Conservation (phyloP, 2,329 filamentous ascomycete genomes). For the Hymenoscyphus infarciens region DNA sequence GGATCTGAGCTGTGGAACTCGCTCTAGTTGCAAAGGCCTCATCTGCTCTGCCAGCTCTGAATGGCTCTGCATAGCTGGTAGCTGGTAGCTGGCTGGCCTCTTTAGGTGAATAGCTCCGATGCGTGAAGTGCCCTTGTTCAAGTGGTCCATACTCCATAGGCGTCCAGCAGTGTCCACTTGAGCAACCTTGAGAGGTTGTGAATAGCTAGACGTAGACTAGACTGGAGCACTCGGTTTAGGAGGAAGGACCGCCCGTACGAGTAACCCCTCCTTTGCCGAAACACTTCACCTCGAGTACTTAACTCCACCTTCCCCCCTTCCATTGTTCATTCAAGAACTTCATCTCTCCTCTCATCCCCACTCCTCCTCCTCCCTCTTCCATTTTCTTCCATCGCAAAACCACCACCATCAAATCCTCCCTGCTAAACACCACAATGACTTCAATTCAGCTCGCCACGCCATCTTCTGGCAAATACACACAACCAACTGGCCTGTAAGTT, state of each 20-base stretch:
- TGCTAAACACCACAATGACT: constrained; percentile 25
- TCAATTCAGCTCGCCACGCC: constrained; percentile 32
- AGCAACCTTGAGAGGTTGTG: background rate
- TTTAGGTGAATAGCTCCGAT: no score
- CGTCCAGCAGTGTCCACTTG: background rate
- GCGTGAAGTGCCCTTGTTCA: background rate
- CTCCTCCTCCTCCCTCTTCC: background rate
- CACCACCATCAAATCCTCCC: background rate
- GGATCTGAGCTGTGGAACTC: background rate
- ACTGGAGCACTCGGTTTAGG: background rate
- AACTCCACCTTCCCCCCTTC: background rate
- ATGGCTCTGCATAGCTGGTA: background rate
- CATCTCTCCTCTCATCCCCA: constrained; percentile 8
- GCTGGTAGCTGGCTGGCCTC: background rate
- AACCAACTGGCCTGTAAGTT: constrained; percentile 42
- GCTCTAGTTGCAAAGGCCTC: background rate
- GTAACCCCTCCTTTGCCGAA: constrained; percentile 2
- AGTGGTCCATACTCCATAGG: background rate
- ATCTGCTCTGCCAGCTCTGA: background rate
- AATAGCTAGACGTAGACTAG: background rate
- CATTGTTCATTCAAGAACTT: constrained; percentile 5
- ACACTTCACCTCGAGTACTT: background rate
- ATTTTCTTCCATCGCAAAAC: background rate
- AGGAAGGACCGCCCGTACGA: background rate
- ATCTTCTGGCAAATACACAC: constrained; percentile 34